Percentiles rank a stretch among this genome's conserved stretches.
phyloP scores from a whole-genome alignment of 1,284 basidiomycete genomes.

The Puccinia polysora region DNA sequence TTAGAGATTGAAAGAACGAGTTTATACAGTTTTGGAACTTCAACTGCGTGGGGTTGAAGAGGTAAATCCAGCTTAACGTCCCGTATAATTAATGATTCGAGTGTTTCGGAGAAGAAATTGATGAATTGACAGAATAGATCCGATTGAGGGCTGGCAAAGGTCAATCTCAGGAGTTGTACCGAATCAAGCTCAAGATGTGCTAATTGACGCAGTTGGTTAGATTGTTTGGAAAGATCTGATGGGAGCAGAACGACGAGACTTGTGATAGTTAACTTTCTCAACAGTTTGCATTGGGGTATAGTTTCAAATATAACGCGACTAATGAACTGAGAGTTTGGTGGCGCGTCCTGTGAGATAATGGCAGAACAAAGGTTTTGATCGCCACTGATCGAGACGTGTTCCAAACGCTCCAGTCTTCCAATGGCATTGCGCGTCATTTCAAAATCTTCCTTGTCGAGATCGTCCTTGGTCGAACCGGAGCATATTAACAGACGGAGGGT shows the following conservation, averaged over 20 bases:
- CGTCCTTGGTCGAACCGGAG: neutral
- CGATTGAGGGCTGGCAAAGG: neutral
- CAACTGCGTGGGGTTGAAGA: neutral
- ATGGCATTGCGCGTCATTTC: neutral
- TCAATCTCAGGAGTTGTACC: neutral
- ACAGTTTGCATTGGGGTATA: neutral
- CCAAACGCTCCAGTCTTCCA: neutral
- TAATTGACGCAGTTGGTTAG: neutral
- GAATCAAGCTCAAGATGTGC: neutral
- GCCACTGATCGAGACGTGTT: neutral
- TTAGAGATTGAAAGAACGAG: neutral
- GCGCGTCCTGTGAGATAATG: neutral
- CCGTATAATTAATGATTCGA: neutral
- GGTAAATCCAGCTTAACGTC: slow-evolving; percentile 2
- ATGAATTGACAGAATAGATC: slow-evolving; percentile 1
- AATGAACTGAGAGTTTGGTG: no score
- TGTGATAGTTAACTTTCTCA: neutral
- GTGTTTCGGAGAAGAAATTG: slow-evolving; percentile 7
- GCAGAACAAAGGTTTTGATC: neutral
- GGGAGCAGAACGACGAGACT: neutral
- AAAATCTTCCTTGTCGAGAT: slow-evolving; percentile 2
- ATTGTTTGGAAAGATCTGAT: neutral
- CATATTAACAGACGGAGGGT: neutral
- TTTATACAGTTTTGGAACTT: neutral
- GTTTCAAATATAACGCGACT: neutral